A percentile compares a stretch with the other conserved stretches of the same genome.
These are phyloP conservation scores for Phytophthora idaei DNA, from an alignment of 352 stramenopile species.

Conservation along the genomic window DNA sequence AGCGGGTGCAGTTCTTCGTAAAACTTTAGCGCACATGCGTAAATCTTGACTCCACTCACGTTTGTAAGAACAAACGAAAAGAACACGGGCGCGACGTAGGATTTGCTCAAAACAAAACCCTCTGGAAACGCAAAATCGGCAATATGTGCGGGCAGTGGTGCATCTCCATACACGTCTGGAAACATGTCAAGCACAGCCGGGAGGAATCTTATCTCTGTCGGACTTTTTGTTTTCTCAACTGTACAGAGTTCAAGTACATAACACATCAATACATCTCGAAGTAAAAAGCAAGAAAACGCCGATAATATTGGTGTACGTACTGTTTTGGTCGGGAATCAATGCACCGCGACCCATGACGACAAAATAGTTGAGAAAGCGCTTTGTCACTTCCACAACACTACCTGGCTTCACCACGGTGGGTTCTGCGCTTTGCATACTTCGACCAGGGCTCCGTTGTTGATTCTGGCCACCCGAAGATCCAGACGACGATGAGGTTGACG, in stretches of 20 bases:
- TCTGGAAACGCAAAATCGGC: conserved; percentile 85
- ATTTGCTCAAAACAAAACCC: conserved; percentile 65
- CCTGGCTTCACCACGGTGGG: conserved; percentile 45
- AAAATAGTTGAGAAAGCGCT: conserved; percentile 88
- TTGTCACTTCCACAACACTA: conserved; percentile 76
- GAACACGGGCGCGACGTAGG: conserved; percentile 63
- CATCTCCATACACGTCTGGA: conserved; percentile 63
- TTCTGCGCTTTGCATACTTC: conserved; percentile 35
- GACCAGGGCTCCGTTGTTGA: conserved; percentile 42
- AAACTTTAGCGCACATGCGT: conserved; percentile 80
- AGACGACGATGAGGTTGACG: conserved; percentile 22
- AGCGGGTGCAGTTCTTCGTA: conserved; percentile 83
- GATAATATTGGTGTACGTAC: conserved; percentile 42
- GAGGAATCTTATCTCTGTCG: conserved; percentile 73
- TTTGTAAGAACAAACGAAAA: conserved; percentile 90
- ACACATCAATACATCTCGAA: conserved; percentile 2
- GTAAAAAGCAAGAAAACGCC: background rate
- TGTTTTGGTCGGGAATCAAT: conserved; percentile 63
- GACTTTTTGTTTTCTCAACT: conserved; percentile 80
- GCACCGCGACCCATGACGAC: conserved; percentile 69
- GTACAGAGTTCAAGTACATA: conserved; percentile 1
- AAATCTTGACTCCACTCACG: conserved; percentile 80
- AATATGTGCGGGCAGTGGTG: conserved; percentile 65
- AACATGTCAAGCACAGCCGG: conserved; percentile 71
- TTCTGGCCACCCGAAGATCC: conserved; percentile 33